phyloP scores from a whole-genome alignment of 2,329 filamentous ascomycete genomes.

The Penicillium frequentans region DNA sequence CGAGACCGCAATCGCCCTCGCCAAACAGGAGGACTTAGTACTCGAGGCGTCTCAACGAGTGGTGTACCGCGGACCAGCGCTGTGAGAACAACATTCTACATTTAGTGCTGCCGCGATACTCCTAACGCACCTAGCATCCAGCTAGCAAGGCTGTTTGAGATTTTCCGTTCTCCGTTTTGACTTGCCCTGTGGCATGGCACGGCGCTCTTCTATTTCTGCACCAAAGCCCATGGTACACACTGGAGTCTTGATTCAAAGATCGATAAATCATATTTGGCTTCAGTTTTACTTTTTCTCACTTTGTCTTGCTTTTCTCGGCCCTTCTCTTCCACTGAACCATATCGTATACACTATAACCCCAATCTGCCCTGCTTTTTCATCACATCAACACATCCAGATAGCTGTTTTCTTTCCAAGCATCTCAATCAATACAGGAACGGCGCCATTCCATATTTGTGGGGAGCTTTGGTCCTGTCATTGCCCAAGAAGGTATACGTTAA shows the following conservation, averaged over 20 bases:
- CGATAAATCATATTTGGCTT: conserved; percentile 3
- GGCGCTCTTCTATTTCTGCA: neutral
- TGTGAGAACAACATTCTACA: conserved; percentile 39
- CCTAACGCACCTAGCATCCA: neutral
- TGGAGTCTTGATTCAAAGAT: conserved; percentile 13
- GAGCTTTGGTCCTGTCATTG: neutral
- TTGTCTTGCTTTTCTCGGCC: neutral
- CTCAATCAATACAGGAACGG: conserved; percentile 10
- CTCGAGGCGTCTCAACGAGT: conserved; percentile 31
- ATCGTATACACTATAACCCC: neutral
- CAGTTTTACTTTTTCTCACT: neutral
- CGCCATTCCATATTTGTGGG: neutral
- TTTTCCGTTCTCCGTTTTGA: neutral
- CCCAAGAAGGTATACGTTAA: neutral
- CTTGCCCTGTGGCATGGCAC: neutral
- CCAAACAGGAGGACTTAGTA: conserved; percentile 20
- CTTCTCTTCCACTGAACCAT: neutral
- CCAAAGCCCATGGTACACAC: neutral
- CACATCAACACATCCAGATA: neutral
- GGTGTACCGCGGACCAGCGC: conserved; percentile 43
- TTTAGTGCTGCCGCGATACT: conserved; percentile 16
- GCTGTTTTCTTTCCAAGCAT: conserved; percentile 15
- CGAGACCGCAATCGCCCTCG: conserved; percentile 32
- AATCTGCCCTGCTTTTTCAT: neutral
- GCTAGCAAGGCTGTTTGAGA: neutral